Evolutionary conservation across 2,329 filamentous ascomycete genomes (phyloP).

Genomic region (Monilinia vaccinii-corymbosi): DNA sequence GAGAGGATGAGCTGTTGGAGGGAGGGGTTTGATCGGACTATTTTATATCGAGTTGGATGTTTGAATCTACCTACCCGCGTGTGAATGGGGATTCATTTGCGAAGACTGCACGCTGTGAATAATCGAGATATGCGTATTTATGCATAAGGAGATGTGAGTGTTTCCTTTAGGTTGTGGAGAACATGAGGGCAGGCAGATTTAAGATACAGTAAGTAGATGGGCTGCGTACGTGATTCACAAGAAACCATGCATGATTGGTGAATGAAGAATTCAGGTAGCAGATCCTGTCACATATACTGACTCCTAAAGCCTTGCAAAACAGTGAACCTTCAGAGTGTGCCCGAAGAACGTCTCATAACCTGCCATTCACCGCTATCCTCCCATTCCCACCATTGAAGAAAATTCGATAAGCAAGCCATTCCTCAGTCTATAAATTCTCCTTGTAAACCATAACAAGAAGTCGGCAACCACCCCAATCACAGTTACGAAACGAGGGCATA

Average conservation of each 20-base stretch:
- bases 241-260: too few relatives aligned
- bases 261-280: too few relatives aligned
- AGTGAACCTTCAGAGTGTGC: not conserved
- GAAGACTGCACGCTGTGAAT: not conserved
- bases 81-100: not conserved
- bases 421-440: not conserved
- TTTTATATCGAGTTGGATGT: too few relatives aligned
- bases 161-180: not conserved
- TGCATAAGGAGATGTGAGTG: not conserved
- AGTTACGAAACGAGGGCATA: not conserved
- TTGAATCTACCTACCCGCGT: too few relatives aligned
- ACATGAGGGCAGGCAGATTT: too few relatives aligned
- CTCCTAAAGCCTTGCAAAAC: too few relatives aligned
- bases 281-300: not conserved
- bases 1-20: too few relatives aligned
- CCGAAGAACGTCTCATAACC: not conserved
- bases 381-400: not conserved
- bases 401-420: too few relatives aligned
- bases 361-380: not conserved
- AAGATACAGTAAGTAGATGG: too few relatives aligned
- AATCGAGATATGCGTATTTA: too few relatives aligned
- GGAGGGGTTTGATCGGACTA: not conserved
- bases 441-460: not conserved
- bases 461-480: not conserved
- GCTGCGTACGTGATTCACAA: too few relatives aligned